These are phyloP conservation scores for Trichoderma brevicompactum DNA, from an alignment of 2,329 filamentous ascomycete genomes.

Conservation along the genomic window DNA sequence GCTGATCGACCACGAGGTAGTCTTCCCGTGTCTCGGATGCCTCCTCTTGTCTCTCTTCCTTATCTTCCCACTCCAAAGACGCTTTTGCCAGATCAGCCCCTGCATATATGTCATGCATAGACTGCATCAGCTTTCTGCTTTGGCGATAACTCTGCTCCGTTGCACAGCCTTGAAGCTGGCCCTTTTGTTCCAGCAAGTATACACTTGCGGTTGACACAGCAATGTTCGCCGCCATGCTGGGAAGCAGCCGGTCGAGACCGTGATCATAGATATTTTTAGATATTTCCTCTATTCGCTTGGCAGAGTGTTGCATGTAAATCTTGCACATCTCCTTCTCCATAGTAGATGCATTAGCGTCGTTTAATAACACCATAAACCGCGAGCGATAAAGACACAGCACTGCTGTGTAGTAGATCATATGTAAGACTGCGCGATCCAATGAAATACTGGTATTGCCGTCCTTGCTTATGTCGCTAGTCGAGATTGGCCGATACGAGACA, in stretches of 20 bases:
- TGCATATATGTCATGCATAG: slow-evolving; percentile 23
- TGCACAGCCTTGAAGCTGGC: slow-evolving; percentile 23
- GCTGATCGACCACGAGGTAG: slow-evolving; percentile 16
- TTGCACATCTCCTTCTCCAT: slow-evolving; percentile 26
- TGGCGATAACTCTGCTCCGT: slow-evolving; percentile 21
- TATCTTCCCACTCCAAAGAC: slow-evolving; percentile 10
- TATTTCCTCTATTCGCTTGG: slow-evolving; percentile 17
- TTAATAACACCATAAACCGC: slow-evolving; percentile 4
- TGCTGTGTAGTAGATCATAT: slow-evolving; percentile 22
- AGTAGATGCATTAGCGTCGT: background rate
- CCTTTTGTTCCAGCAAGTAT: slow-evolving; percentile 14
- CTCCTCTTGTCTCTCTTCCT: slow-evolving; percentile 1
- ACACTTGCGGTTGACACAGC: slow-evolving; percentile 17
- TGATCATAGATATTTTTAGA: slow-evolving; percentile 13
- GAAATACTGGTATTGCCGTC: slow-evolving; percentile 22
- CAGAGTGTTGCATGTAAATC: slow-evolving; percentile 25
- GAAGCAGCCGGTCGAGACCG: slow-evolving; percentile 5
- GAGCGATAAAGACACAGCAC: slow-evolving; percentile 24
- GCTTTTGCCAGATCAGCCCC: slow-evolving; percentile 16
- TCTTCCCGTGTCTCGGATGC: background rate
- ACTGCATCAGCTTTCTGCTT: slow-evolving; percentile 21
- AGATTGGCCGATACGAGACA: slow-evolving; percentile 23
- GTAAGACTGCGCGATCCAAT: slow-evolving; percentile 16
- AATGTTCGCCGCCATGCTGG: slow-evolving; percentile 20
- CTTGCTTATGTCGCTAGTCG: slow-evolving; percentile 19